Conservation (phyloP, 306 rosid genomes). For the Arachis hypogaea region DNA sequence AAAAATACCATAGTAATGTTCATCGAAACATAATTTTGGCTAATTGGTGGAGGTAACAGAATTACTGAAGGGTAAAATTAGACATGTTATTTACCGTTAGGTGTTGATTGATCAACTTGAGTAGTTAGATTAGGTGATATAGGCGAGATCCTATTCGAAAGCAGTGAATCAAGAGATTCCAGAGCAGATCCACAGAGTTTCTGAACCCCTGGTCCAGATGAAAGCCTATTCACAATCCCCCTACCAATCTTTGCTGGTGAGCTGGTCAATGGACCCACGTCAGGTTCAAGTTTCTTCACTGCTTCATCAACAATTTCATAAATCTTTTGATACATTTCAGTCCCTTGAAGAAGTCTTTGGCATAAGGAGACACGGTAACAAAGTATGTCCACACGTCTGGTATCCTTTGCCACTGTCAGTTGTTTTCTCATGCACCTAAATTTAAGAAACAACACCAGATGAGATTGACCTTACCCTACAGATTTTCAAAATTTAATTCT, state of each 20-base stretch:
- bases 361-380: constrained; percentile 88
- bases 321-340: constrained; percentile 60
- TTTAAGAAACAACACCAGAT: constrained; percentile 36
- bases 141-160: constrained; percentile 45
- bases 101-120: constrained; percentile 55
- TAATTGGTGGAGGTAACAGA: too few species aligned
- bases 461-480: constrained; percentile 38
- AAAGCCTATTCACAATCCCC: constrained; percentile 96
- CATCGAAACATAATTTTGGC: too few species aligned
- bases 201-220: constrained; percentile 97
- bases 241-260: constrained; percentile 87
- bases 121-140: constrained; percentile 37
- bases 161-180: constrained; percentile 69
- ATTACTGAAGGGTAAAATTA: too few species aligned
- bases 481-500: constrained; percentile 29
- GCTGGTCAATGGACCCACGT: constrained; percentile 82
- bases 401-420: constrained; percentile 71
- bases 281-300: constrained; percentile 82
- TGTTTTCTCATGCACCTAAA: constrained; percentile 89
- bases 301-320: constrained; percentile 71
- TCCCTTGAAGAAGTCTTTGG: constrained; percentile 83
- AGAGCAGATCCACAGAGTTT: constrained; percentile 78
- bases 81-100: not conserved
- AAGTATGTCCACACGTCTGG: constrained; percentile 91
- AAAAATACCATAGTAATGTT: constrained; percentile 16